These are phyloP conservation scores for Podila minutissima DNA, from an alignment of 192 early-diverging fungal species.

Conservation along the genomic window DNA sequence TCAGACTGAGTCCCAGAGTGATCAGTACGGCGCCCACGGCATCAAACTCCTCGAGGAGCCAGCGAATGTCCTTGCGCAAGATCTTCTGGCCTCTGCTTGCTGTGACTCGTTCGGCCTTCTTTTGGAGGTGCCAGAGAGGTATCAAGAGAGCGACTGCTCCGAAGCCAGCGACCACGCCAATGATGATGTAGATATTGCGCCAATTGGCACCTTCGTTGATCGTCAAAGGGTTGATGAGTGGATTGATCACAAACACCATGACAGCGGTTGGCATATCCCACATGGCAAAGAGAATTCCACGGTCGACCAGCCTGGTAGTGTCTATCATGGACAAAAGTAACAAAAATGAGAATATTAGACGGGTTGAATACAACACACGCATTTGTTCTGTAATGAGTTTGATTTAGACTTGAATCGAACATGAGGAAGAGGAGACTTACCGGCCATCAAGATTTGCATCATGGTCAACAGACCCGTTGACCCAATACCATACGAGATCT, in stretches of 20 bases:
- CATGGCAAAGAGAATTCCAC: constrained; percentile 12
- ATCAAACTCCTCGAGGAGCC: constrained; percentile 13
- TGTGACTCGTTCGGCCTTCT: neutral
- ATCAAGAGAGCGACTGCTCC: neutral
- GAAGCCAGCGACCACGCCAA: neutral
- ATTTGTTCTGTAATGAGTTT: neutral
- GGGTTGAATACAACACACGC: too few relatives aligned
- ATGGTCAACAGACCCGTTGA: constrained; percentile 14
- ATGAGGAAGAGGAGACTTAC: neutral
- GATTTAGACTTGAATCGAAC: neutral
- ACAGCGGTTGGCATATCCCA: constrained; percentile 11
- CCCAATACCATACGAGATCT: constrained; percentile 30
- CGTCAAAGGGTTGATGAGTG: constrained; percentile 5
- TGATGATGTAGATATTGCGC: constrained; percentile 7
- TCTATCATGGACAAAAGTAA: neutral
- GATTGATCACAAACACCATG: constrained; percentile 2
- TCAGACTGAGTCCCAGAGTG: neutral
- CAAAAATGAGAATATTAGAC: neutral
- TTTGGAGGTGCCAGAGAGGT: constrained; percentile 17
- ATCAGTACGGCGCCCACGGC: constrained; percentile 6
- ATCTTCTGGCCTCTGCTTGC: neutral
- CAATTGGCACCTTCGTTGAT: neutral
- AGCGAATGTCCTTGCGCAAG: neutral
- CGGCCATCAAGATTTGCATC: constrained; percentile 26
- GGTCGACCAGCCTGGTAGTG: constrained; percentile 10